Evolutionary conservation across 1,284 basidiomycete species (phyloP), one percentile per base, ranked within the genome.

Genomic region (Mycena citricolor): DNA sequence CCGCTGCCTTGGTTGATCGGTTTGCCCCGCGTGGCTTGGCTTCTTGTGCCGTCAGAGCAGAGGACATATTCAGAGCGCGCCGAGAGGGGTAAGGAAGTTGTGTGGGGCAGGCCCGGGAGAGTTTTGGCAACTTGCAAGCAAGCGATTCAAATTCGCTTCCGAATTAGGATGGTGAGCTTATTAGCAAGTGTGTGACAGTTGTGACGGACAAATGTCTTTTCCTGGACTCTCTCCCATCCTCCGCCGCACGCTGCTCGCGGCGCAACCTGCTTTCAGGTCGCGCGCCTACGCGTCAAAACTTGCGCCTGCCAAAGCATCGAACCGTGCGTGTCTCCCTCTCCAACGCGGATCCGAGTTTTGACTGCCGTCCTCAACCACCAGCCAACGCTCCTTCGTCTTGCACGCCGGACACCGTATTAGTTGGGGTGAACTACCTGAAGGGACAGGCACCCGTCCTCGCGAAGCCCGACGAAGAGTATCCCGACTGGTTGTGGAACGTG

Each of bases 401-500:
- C 63, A 60, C 73, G 23, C 65, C 81, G 19, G 83, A 86, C 44
- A 90, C 90, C 5, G 66, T 88, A 2, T 68, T 97, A 26, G 71
- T 72, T 8, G 92, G 92, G 3, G 63, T 93, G 6, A 84, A 86
- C 49, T 91, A 91, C 58, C 72, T 90, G 39, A 97, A 97, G 65
- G 85, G 81, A 52, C 86, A 93, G 59, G 69, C 79, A 0, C 85
- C 90, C 26, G 83, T 95, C 3, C 65, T 93, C 10, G 90, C 94
- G 1, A 67, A 79, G 10, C 71, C 86, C 3, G 94, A 97, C 65
- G 81, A 88, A 28, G 81, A 86, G 57, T 97, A 97, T 64, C 94
- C 94, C 2, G 62, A 77, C 4, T 97, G 94, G 94, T 65, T 97
- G 32, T 97, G 93, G 91, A 83, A 75, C 17, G 62, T 94, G 32